Percentiles rank a stretch among this genome's conserved stretches.
These are phyloP conservation scores for Ogataea allantospora DNA, from an alignment of 805 yeast genomes.

Conservation along the genomic window DNA sequence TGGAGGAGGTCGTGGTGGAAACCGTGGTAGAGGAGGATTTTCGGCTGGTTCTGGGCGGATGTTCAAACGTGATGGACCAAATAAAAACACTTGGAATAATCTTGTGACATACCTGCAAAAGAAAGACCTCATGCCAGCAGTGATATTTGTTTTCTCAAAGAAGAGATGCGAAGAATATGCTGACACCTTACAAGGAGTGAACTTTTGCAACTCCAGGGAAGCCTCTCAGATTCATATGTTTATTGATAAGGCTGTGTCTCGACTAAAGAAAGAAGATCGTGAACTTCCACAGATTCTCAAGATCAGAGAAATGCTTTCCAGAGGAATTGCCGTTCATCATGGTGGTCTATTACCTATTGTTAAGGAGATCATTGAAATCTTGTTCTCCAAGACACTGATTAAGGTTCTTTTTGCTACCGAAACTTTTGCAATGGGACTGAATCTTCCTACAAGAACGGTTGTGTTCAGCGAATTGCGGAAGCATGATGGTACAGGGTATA, in stretches of 20 bases:
- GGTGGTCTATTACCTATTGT: conserved; percentile 93
- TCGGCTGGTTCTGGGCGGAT: conserved; percentile 28
- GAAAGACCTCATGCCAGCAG: conserved; percentile 81
- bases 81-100: conserved; percentile 73
- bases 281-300: conserved; percentile 88
- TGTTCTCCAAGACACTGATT: conserved; percentile 82
- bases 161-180: conserved; percentile 94
- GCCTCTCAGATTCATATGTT: conserved; percentile 92
- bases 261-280: conserved; percentile 88
- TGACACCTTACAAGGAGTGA: conserved; percentile 65
- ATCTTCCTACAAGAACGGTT: conserved; percentile 94
- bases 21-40: conserved; percentile 29
- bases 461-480: conserved; percentile 82
- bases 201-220: conserved; percentile 81
- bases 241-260: conserved; percentile 81
- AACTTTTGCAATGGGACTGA: conserved; percentile 98
- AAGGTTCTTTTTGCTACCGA: conserved; percentile 95
- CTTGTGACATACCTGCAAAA: conserved; percentile 68
- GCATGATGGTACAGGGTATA: conserved; percentile 83
- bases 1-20: conserved; percentile 36
- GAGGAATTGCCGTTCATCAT: conserved; percentile 96
- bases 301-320: conserved; percentile 73
- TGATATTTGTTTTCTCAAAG: conserved; percentile 89
- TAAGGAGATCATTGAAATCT: conserved; percentile 87
- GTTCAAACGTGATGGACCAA: conserved; percentile 62